Conservation (phyloP, 768 basidiomycete genomes). For the Myochromella boudieri region DNA sequence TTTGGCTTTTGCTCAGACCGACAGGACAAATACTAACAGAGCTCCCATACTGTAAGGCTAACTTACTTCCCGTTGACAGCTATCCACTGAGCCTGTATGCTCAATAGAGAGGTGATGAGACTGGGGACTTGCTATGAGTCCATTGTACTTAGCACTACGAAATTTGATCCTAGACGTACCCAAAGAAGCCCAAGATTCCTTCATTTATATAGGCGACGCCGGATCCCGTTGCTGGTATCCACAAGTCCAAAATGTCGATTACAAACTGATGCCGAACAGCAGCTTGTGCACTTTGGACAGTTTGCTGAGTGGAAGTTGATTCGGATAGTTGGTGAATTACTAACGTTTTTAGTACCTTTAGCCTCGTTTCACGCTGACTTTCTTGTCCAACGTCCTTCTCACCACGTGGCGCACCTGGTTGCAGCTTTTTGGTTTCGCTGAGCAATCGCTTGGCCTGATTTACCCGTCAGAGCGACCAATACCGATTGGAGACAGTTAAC, state of each 20-base stretch:
- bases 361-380: slow-evolving; percentile 61
- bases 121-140: slow-evolving; percentile 34
- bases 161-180: slow-evolving; percentile 48
- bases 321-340: no score
- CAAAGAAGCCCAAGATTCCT: slow-evolving; percentile 80
- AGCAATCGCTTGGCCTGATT: slow-evolving; percentile 60
- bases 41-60: no score
- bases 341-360: slow-evolving; percentile 56
- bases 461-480: not conserved
- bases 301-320: no score
- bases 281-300: slow-evolving; percentile 54
- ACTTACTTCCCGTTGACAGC: slow-evolving; percentile 45
- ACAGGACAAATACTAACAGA: no score
- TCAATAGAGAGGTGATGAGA: slow-evolving; percentile 69
- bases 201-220: slow-evolving; percentile 80
- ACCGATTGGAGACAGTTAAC: slow-evolving; percentile 5
- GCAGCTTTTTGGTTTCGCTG: slow-evolving; percentile 56
- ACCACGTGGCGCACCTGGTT: slow-evolving; percentile 41
- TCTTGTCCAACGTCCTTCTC: slow-evolving; percentile 72
- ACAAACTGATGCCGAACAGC: slow-evolving; percentile 77
- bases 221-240: slow-evolving; percentile 84
- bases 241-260: slow-evolving; percentile 84
- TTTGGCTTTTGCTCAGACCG: no score
- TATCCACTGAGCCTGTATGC: slow-evolving; percentile 65
- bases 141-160: not conserved